Base-by-base conservation (phyloP, 805 yeast genomes). In the Kurtzmaniella fragi region DNA sequence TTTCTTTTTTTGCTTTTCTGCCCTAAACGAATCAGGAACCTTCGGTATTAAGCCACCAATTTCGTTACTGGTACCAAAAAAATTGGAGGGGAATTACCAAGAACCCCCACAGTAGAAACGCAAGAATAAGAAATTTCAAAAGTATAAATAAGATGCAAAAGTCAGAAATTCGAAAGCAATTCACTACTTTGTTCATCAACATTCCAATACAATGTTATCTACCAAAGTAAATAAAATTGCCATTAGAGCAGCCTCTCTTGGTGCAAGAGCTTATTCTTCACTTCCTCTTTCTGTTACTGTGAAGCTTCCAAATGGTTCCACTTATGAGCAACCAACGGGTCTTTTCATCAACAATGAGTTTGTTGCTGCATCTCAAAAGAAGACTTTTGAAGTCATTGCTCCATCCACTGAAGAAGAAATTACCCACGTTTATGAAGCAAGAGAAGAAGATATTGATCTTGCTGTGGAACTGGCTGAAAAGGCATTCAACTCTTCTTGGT, bases 291-390 rank as follows among this genome's bases (percentile, higher is more conserved):
- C 73, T 3, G 67, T 69, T 8, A 64, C 64, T 27, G 61, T 82
- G 46, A 73, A 71, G 7, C 64, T 80, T 49, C 95, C 95, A 47
- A 84, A 83, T 53, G 95, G 95, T 32, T 64, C 65, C 26, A 64
- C 70, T 28, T 84, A 82, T 56, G 71, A 77, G 37, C 95, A 85
- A 67, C 96, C 96, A 52, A 81, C 84, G 9, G 96, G 96, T 46
- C 67, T 90, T 52, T 90, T 86, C 73, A 87, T 90, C 61, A 83
- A 87, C 70, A 86, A 86, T 63, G 86, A 86, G 61, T 87, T 84
- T 54, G 81, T 81, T 57, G 52, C 67, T 35, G 75, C 89, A 13
- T 61, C 64, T 27, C 74, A 75, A 39, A 76, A 74, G 39, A 68
- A 75, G 53, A 77, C 80, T n/a, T 66, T 84, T 42, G 74, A 75